These are phyloP conservation scores for Eugenia klotzschiana DNA, from an alignment of 441 rosid species.

Conservation along the genomic window DNA sequence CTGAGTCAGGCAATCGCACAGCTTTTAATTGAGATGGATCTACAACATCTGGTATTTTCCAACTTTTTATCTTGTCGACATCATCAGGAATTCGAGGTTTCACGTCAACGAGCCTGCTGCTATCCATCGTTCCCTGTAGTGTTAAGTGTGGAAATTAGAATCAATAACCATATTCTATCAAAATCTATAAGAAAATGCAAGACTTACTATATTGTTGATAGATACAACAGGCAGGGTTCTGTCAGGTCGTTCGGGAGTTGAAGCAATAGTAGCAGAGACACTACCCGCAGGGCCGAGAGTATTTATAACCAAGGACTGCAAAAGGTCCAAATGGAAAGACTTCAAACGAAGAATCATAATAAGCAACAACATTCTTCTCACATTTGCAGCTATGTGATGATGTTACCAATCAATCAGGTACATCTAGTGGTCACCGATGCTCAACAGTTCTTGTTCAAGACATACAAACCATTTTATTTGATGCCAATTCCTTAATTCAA, in stretches of 20 bases:
- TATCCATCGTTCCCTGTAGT: slow-evolving; percentile 28
- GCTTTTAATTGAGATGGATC: slow-evolving; percentile 31
- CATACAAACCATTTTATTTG: neutral
- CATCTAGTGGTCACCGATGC: neutral
- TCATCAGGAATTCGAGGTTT: slow-evolving; percentile 33
- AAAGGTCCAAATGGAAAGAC: neutral
- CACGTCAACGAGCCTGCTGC: slow-evolving; percentile 32
- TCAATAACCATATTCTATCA: neutral
- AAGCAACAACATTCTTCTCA: neutral
- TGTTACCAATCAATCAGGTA: neutral
- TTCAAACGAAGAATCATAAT: neutral
- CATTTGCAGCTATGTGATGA: neutral
- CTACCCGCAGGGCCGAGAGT: slow-evolving; percentile 27
- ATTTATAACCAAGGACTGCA: slow-evolving; percentile 32
- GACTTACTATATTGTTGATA: slow-evolving; percentile 25
- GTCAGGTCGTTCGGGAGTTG: slow-evolving; percentile 29
- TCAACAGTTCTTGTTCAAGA: neutral
- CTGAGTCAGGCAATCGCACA: slow-evolving; percentile 25
- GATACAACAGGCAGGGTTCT: slow-evolving; percentile 28
- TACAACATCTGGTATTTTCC: slow-evolving; percentile 29
- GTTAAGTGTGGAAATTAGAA: slow-evolving; percentile 3
- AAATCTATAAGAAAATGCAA: neutral
- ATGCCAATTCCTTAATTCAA: neutral
- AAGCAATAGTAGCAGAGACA: slow-evolving; percentile 23
- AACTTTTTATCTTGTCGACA: slow-evolving; percentile 24